These are phyloP conservation scores for Mimosa pudica DNA, from an alignment of 306 rosid genomes.

Conservation along the genomic window DNA sequence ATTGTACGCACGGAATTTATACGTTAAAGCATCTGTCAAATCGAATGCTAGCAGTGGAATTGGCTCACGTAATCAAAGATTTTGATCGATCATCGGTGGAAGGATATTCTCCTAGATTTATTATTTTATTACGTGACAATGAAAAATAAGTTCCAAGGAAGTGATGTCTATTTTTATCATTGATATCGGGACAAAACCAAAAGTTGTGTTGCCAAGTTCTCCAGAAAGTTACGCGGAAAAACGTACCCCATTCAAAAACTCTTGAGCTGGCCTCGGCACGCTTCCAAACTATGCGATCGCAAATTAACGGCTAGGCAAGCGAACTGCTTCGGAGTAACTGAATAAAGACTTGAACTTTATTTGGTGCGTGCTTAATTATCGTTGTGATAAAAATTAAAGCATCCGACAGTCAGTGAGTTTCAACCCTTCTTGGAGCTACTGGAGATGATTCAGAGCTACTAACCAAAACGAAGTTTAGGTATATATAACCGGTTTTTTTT, in stretches of 20 bases:
- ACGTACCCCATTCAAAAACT: not conserved
- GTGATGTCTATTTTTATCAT: not conserved
- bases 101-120: not conserved
- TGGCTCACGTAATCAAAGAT: conserved; percentile 2
- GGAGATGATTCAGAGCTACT: too few relatives aligned
- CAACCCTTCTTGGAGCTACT: too few relatives aligned
- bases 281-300: not conserved
- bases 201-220: not conserved
- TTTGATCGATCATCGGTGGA: not conserved
- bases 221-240: not conserved
- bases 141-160: not conserved
- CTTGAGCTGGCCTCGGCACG: not conserved
- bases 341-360: too few relatives aligned
- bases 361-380: too few relatives aligned
- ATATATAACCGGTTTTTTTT: too few relatives aligned
- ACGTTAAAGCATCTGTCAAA: not conserved
- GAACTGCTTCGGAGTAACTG: not conserved
- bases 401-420: too few relatives aligned
- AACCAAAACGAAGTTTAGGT: too few relatives aligned
- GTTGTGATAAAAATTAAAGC: too few relatives aligned
- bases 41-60: conserved; percentile 5
- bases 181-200: not conserved
- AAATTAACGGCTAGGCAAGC: not conserved
- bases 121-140: not conserved
- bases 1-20: not conserved